Evolutionary conservation across 176 grass and related monocot species (phyloP), one percentile per base, ranked within the genome.

Genomic region (Musa troglodytarum): DNA sequence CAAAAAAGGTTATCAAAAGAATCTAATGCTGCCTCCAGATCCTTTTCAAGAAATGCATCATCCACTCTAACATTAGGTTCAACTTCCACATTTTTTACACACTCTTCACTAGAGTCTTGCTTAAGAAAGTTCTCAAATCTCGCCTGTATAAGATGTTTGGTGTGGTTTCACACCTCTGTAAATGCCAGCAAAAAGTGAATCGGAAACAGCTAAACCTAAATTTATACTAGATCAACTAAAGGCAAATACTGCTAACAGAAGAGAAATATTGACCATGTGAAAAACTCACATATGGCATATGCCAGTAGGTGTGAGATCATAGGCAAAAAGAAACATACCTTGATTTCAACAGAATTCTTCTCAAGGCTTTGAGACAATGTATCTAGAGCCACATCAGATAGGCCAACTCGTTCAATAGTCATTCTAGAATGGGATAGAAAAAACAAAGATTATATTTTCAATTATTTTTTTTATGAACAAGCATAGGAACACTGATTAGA

Each of bases 1-100:
- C 94, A 97, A 69, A 97, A 97, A 28, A 97, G 88, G 74, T 97
- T 97, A 85, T 97, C 94, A 85, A 91, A 97, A 59, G 94, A 97
- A 91, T 97, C 94, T 83, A 93, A 77, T 78, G 94, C 94, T 55
- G 94, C 90, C 49, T 98, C 90, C 63, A 98, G 77, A 89, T 98
- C 88, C 89, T 98, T 98, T 50, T 93, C 94, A 83, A 82, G 8
- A 74, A 91, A 83, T 75, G 83, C 79, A 77, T 98, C 84, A 67
- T 88, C 90, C 56, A 85, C 56, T 91, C 82, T 93, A 54, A 22
- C 69, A 87, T 81, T 81, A 84, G 75, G 57, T 74, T 87, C 82
- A 53, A 52, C 10, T 43, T 83, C 79, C 71, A 85, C 81, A 72
- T 84, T 50, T 51, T 70, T 86, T 24, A 68, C 76, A 85, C 78